phyloP scores from a whole-genome alignment of 2,329 filamentous ascomycete species.

The Laburnicola sp. region DNA sequence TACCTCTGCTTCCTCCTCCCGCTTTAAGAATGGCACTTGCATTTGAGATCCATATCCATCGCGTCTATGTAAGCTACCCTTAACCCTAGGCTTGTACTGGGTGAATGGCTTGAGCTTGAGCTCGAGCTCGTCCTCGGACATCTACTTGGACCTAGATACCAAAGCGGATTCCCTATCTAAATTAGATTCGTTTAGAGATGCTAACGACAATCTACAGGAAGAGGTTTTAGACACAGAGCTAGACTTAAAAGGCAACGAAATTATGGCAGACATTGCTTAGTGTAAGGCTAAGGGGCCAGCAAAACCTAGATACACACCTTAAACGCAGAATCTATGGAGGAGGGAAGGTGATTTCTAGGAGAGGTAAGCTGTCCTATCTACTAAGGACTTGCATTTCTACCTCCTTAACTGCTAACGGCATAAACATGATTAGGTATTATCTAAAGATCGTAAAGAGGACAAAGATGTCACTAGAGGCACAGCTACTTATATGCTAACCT shows the following conservation, averaged over 20 bases:
- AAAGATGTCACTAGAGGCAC: conserved; percentile 13
- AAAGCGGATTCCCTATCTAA: background rate
- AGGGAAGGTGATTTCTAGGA: conserved; percentile 13
- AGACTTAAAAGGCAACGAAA: conserved; percentile 9
- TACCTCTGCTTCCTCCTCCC: too few species aligned
- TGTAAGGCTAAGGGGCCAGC: conserved; percentile 5
- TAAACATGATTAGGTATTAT: conserved; percentile 12
- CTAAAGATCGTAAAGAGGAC: conserved; percentile 12
- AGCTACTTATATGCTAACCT: conserved; percentile 18
- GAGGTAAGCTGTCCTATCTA: conserved; percentile 2
- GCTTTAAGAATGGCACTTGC: too few species aligned
- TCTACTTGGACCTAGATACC: conserved; percentile 1
- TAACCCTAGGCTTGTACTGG: background rate
- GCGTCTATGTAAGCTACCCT: background rate
- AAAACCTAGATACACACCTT: conserved; percentile 7
- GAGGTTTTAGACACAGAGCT: conserved; percentile 5
- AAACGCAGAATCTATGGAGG: conserved; percentile 8
- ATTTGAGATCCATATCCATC: background rate
- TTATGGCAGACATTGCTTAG: conserved; percentile 10
- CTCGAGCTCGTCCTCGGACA: conserved; percentile 2
- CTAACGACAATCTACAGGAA: background rate
- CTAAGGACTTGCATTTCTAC: background rate
- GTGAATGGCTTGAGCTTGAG: conserved; percentile 1
- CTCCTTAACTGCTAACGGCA: conserved; percentile 7
- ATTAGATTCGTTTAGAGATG: background rate